phyloP scores from a whole-genome alignment of 2,329 filamentous ascomycete genomes.

The Colletotrichum limetticola region DNA sequence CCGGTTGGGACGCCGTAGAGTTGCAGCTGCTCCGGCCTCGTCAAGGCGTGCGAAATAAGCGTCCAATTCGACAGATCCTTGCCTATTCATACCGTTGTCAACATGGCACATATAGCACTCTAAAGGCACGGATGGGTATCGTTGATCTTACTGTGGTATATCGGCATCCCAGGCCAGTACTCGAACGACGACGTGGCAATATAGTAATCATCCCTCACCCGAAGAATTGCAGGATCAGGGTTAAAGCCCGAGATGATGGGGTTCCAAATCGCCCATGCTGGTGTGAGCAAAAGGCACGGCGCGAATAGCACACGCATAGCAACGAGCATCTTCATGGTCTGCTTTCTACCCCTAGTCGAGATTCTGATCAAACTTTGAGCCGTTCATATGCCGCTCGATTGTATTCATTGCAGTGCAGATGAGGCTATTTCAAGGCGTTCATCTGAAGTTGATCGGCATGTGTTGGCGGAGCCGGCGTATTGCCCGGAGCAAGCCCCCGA shows the following conservation, averaged over 20 bases:
- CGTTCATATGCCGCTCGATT: background rate
- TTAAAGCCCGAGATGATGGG: conserved; percentile 66
- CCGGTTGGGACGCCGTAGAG: conserved; percentile 19
- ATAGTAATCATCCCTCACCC: conserved; percentile 61
- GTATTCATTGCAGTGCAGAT: background rate
- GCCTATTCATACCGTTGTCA: conserved; percentile 38
- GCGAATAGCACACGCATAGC: background rate
- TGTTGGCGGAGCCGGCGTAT: background rate
- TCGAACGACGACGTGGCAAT: conserved; percentile 66
- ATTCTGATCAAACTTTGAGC: background rate
- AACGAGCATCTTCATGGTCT: background rate
- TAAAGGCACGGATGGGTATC: too few species aligned
- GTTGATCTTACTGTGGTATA: conserved; percentile 53
- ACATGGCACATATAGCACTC: too few species aligned
- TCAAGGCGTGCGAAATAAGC: conserved; percentile 41
- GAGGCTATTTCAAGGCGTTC: background rate
- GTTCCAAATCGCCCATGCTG: conserved; percentile 41
- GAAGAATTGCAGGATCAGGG: conserved; percentile 62
- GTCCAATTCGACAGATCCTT: conserved; percentile 54
- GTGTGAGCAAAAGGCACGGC: background rate
- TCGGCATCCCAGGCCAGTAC: conserved; percentile 62
- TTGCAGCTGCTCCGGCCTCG: conserved; percentile 17
- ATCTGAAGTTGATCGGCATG: background rate
- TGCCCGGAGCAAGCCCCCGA: background rate
- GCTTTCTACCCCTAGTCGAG: background rate